Evolutionary conservation across 108 stramenopile species (phyloP), one percentile per base, ranked within the genome.

Genomic region (Skeletonema costatum): DNA sequence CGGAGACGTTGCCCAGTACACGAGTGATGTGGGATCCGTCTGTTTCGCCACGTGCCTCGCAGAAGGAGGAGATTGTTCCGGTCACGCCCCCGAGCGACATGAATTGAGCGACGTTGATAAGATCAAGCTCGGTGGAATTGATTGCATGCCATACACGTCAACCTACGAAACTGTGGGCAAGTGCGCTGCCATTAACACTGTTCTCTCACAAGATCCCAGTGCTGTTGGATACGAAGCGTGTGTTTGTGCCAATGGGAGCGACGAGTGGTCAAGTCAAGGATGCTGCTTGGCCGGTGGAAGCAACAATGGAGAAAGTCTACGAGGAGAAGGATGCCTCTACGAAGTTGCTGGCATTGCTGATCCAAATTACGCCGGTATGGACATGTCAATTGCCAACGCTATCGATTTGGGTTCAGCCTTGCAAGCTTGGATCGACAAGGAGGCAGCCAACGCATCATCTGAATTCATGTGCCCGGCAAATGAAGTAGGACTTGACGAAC

Each of bases 101-200:
- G 85, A 85, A 60, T 71, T 71, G n/a, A 76, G 66, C 39, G 62
- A 78, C 30, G 68, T 77, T 31, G 77, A 85, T 36, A 78, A 85
- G 61, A 68, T 82, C 59, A 78, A 78, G 58, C 85, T 85, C 36
- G 85, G 85, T 16, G 85, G 81, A 4, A 85, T 85, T 73, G 72
- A 82, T 16, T 85, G 85, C 77, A 82, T 66, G 51, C 85, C 85
- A 12, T 85, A 79, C 68, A 81, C 85, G 16, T 50, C 85, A 39
- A 82, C 85, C 10, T 85, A 73, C 42, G 81, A 77, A 50, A 78
- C 81, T 38, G 61, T 74, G 32, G 58, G 72, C 12, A 78, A 82
- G 46, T 85, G 85, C 53, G 62, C 19, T 5, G 81, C 71, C 12
- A 78, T 82, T 32, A 67, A 82, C 46, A 46, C 77, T 51, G 74